These are phyloP conservation scores for Candida multigemmis DNA, from an alignment of 805 yeast genomes.

Conservation along the genomic window DNA sequence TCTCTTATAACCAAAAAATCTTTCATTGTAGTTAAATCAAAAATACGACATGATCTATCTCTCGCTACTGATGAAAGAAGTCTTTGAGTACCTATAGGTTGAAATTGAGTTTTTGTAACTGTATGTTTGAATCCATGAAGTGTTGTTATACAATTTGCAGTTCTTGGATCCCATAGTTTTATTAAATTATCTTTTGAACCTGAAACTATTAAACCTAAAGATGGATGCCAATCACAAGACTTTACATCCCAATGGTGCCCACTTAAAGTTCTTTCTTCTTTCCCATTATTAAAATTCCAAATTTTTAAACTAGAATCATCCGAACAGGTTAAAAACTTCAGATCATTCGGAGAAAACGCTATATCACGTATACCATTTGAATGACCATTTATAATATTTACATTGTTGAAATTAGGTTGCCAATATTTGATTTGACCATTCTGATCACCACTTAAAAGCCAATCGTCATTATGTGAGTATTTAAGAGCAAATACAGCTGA, in stretches of 20 bases:
- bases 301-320: constrained; percentile 88
- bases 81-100: constrained; percentile 66
- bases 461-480: constrained; percentile 86
- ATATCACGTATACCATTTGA: constrained; percentile 79
- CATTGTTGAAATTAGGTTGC: constrained; percentile 98
- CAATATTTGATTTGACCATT: constrained; percentile 88
- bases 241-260: constrained; percentile 99
- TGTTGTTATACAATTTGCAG: constrained; percentile 64
- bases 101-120: constrained; percentile 77
- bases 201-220: constrained; percentile 73
- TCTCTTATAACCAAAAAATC: constrained; percentile 68
- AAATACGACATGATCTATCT: constrained; percentile 80
- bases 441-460: constrained; percentile 92
- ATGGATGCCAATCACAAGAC: constrained; percentile 94
- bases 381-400: constrained; percentile 68
- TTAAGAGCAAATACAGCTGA: constrained; percentile 70
- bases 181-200: constrained; percentile 94
- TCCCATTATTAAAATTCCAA: constrained; percentile 89
- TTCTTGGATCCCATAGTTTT: constrained; percentile 94
- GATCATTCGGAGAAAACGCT: constrained; percentile 82
- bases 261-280: constrained; percentile 66
- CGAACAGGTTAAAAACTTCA: constrained; percentile 87
- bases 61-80: constrained; percentile 80
- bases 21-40: constrained; percentile 81
- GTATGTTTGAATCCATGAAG: constrained; percentile 92